Conservation (phyloP, 306 rosid species). For the Citrullus mucosospermus region DNA sequence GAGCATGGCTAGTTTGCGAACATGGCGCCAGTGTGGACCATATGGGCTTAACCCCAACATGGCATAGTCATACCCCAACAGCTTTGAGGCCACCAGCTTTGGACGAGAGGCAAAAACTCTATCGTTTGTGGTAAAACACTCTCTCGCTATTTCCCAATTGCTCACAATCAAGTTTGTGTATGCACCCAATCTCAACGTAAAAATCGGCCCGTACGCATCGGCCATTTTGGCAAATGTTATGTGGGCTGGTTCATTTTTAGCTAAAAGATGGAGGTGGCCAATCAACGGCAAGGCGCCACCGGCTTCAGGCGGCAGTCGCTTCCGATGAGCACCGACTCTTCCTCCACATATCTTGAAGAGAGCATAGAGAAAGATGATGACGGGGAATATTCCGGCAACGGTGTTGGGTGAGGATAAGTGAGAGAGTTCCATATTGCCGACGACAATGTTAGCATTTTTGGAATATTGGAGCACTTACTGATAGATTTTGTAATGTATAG, state of each 20-base stretch:
- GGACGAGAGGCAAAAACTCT: constrained; percentile 17
- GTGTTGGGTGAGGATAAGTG: not conserved
- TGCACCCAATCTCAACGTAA: not conserved
- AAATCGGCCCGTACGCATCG: constrained; percentile 18
- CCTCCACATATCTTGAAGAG: not conserved
- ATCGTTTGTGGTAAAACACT: constrained; percentile 38
- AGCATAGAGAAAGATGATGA: not conserved
- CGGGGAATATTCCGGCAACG: not conserved
- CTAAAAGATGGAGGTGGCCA: not conserved
- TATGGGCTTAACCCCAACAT: constrained; percentile 5
- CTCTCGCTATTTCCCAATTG: constrained; percentile 32
- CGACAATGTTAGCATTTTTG: not conserved
- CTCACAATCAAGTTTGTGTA: constrained; percentile 21
- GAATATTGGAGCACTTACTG: not conserved
- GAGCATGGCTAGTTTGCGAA: not conserved
- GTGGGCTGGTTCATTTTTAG: constrained; percentile 7
- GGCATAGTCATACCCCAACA: constrained; percentile 5
- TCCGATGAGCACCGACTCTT: not conserved
- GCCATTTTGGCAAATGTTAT: constrained; percentile 16
- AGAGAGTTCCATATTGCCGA: not conserved
- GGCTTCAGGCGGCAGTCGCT: not conserved
- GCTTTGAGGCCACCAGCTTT: not conserved
- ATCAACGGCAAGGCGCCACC: not conserved
- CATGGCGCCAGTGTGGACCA: not conserved
- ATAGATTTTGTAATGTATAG: not conserved